phyloP scores from a whole-genome alignment of 352 stramenopile genomes.

The Thalassiosira sp. region DNA sequence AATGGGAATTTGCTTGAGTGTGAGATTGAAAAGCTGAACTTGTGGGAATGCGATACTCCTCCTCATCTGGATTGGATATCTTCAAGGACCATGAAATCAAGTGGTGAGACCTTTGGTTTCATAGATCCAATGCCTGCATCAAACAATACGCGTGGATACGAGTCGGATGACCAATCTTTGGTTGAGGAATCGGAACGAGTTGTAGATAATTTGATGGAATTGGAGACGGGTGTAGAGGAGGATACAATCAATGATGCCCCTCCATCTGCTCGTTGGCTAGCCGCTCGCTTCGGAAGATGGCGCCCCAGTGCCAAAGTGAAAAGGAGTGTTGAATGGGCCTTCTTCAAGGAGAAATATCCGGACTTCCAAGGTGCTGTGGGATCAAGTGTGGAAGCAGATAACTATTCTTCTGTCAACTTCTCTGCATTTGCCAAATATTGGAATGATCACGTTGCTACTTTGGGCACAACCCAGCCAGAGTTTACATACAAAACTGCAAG shows the following conservation, averaged over 20 bases:
- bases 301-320: slow-evolving; percentile 14
- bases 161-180: background rate
- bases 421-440: slow-evolving; percentile 18
- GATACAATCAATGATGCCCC: background rate
- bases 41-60: background rate
- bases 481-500: slow-evolving; percentile 29
- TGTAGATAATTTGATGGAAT: slow-evolving; percentile 1
- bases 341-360: slow-evolving; percentile 9
- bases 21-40: slow-evolving; percentile 28
- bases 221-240: slow-evolving; percentile 8
- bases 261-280: slow-evolving; percentile 21
- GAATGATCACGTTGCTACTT: slow-evolving; percentile 9
- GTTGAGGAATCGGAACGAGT: background rate
- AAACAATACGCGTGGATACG: background rate
- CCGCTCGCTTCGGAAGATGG: background rate
- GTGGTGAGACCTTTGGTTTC: slow-evolving; percentile 27
- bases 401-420: slow-evolving; percentile 7
- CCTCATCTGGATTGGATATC: slow-evolving; percentile 20
- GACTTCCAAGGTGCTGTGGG: background rate
- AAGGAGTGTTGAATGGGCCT: slow-evolving; percentile 14
- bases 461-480: background rate
- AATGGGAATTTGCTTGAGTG: slow-evolving; percentile 16
- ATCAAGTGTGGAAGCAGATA: slow-evolving; percentile 8
- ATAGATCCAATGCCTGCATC: slow-evolving; percentile 1
- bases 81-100: slow-evolving; percentile 1